Conservation (phyloP, 1,139 yeast species). For the Candida freyschussii region DNA sequence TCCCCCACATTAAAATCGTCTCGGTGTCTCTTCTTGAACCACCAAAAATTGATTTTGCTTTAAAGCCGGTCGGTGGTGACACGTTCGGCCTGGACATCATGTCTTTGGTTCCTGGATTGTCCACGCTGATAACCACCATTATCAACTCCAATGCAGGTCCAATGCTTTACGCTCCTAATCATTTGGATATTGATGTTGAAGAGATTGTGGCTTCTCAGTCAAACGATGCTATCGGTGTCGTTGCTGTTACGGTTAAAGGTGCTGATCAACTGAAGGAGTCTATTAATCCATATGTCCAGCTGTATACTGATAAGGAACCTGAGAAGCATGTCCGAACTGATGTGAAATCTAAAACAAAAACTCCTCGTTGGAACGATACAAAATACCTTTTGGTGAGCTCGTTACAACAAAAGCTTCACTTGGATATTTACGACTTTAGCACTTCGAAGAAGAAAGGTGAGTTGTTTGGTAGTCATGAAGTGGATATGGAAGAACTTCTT, state of each 20-base stretch:
- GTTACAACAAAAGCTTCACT: conserved; percentile 52
- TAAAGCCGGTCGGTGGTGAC: conserved; percentile 88
- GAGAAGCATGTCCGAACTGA: conserved; percentile 46
- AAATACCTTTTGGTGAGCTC: conserved; percentile 53
- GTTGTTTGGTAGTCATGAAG: conserved; percentile 50
- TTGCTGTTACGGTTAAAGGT: conserved; percentile 57
- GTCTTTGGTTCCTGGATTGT: conserved; percentile 77
- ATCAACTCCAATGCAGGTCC: conserved; percentile 71
- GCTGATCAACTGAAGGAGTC: conserved; percentile 46
- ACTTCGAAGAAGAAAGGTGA: conserved; percentile 50
- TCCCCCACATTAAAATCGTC: conserved; percentile 71
- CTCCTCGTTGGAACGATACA: conserved; percentile 65
- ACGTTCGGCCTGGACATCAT: conserved; percentile 77
- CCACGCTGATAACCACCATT: conserved; percentile 64
- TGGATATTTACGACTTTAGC: conserved; percentile 49
- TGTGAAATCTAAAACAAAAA: conserved; percentile 48
- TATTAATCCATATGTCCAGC: conserved; percentile 57
- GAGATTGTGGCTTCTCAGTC: conserved; percentile 59
- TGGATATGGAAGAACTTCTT: conserved; percentile 53
- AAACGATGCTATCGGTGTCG: conserved; percentile 63
- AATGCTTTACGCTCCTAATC: conserved; percentile 77
- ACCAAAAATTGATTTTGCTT: conserved; percentile 68
- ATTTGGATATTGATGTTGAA: conserved; percentile 67
- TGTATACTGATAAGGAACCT: conserved; percentile 43
- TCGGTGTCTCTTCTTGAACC: conserved; percentile 72